Base-by-base conservation (phyloP, 257 asterid genomes). In the Lycium ferocissimum region DNA sequence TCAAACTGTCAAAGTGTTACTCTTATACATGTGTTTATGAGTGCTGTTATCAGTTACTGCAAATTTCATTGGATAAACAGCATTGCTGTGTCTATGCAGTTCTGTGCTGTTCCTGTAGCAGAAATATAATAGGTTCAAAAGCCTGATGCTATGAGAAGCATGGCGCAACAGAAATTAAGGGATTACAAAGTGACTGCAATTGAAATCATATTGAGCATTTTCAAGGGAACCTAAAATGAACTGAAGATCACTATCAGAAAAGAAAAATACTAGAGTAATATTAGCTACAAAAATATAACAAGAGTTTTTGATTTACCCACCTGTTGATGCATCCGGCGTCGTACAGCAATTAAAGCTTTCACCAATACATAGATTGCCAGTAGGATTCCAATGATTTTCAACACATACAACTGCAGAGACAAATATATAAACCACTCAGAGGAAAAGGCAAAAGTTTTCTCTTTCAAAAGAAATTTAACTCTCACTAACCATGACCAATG, bases 401-500 rank as follows among this genome's bases (percentile, higher is more conserved):
- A 35, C 69, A 53, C 75, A 54, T 26, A 59, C 51, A 26, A 54
- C 80, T 73, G 54, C 2, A 51, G 47, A 57, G 20, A 70, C 9
- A 47, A 22, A 51, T n/a, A 53, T 59, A 37, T 81, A 62, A 47
- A 45, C 10, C 1, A n/a, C 33, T 49, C 37, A 7, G 22, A 57
- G 4, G n/a, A 80, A 6, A 80, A 38, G 13, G 63, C 7, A 26
- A 4, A 62, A 26, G 17, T 9, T 17, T 26, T 53, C 63, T 11
- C 17, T 54, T 47, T 70, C 59, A 17, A 58, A 75, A 54, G 63
- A 59, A 26, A 73, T 58, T 62, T 61, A 72, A 75, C 33, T 70
- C 20, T 18, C 63, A 79, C 91, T 86, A 86, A 93, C 96, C 92
- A 88, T 84, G 83, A 86, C 65, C 83, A 88, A 73, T 83, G 93